Percentiles rank a stretch among this genome's conserved stretches.
Conservation (phyloP, 2,329 filamentous ascomycete species). For the Didymella exigua region DNA sequence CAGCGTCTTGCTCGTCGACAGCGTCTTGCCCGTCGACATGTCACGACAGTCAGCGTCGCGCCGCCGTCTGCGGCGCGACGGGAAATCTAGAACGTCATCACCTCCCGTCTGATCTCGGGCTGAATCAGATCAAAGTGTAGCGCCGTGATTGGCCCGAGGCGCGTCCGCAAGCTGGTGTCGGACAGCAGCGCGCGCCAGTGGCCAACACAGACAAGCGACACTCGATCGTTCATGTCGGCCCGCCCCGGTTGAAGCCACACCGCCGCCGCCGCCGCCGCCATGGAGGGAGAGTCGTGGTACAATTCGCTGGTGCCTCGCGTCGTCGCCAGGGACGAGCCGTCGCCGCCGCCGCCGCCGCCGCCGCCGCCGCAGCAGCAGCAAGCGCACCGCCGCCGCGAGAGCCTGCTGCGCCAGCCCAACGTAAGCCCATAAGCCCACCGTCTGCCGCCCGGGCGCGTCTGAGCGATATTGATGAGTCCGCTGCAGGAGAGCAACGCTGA, state of each 20-base stretch:
- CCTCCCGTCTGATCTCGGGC: background rate
- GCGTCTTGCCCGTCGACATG: background rate
- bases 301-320: slow-evolving; percentile 70
- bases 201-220: slow-evolving; percentile 6
- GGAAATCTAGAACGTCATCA: slow-evolving; percentile 30
- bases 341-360: no score
- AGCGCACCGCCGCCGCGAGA: slow-evolving; percentile 70
- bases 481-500: slow-evolving; percentile 61
- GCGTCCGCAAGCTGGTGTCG: background rate
- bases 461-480: slow-evolving; percentile 49
- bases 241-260: slow-evolving; percentile 10
- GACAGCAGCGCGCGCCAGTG: slow-evolving; percentile 9
- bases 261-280: slow-evolving; percentile 43
- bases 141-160: background rate
- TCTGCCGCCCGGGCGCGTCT: slow-evolving; percentile 37
- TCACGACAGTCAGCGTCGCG: slow-evolving; percentile 13
- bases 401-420: slow-evolving; percentile 64
- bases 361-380: no score
- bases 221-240: slow-evolving; percentile 13
- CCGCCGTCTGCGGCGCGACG: slow-evolving; percentile 10
- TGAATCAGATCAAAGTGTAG: background rate
- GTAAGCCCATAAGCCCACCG: slow-evolving; percentile 56
- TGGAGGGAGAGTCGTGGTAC: slow-evolving; percentile 82
- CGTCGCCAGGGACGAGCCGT: slow-evolving; percentile 54
- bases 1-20: background rate